These are phyloP conservation scores for Beauveria pseudobassiana DNA, from an alignment of 2,329 filamentous ascomycete genomes.

Conservation along the genomic window DNA sequence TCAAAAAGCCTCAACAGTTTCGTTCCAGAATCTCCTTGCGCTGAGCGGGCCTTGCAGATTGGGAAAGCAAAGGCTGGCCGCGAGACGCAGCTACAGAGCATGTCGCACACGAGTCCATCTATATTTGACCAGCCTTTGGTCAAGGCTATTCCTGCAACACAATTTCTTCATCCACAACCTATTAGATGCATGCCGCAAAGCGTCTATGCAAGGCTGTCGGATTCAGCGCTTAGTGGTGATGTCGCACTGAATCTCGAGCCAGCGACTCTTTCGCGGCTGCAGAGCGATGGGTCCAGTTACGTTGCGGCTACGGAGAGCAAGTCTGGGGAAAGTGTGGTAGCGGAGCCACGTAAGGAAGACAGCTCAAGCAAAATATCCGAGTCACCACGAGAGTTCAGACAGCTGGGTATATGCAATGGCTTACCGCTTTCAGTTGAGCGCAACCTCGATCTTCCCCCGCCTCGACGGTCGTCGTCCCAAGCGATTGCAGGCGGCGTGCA, in stretches of 20 bases:
- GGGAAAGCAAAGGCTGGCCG: neutral
- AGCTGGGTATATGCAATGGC: neutral
- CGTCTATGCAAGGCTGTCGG: neutral
- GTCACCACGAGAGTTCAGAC: neutral
- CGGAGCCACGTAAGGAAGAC: neutral
- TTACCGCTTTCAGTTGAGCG: neutral
- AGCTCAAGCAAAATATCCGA: neutral
- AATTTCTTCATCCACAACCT: slow-evolving; percentile 7
- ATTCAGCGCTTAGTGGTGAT: neutral
- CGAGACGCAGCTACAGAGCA: neutral
- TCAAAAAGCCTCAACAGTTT: slow-evolving; percentile 2
- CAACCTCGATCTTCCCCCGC: neutral
- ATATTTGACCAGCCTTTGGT: neutral
- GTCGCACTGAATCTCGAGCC: neutral
- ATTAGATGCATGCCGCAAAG: neutral
- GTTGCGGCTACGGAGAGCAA: neutral
- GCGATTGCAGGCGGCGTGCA: neutral
- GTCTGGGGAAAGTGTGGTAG: neutral
- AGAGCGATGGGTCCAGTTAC: neutral
- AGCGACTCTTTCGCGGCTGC: neutral
- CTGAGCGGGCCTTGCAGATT: neutral
- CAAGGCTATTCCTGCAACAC: neutral
- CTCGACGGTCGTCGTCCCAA: neutral
- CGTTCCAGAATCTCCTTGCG: slow-evolving; percentile 6
- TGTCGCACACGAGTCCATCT: slow-evolving; percentile 1